Percentiles rank a stretch among this genome's conserved stretches.
Evolutionary conservation across 2,329 filamentous ascomycete species (phyloP).

Genomic region (Apiospora sp.): DNA sequence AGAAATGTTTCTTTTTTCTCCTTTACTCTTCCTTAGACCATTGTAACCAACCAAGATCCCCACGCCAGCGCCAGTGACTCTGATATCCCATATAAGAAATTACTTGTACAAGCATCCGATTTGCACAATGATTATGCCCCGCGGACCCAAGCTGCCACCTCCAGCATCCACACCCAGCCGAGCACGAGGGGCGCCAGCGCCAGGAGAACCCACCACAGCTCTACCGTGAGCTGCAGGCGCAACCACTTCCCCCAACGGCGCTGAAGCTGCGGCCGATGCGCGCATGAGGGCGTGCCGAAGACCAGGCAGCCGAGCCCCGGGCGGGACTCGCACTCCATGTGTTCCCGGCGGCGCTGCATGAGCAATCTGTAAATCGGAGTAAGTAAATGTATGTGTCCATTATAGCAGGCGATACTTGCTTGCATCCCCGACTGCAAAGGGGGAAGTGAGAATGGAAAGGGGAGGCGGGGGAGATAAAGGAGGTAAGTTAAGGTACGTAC

Average conservation of each 20-base stretch:
- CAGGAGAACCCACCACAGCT: slow-evolving; percentile 58
- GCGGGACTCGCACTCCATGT: slow-evolving; percentile 66
- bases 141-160: not conserved
- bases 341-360: slow-evolving; percentile 66
- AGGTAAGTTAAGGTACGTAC: slow-evolving; percentile 12
- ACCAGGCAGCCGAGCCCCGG: slow-evolving; percentile 65
- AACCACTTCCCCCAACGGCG: slow-evolving; percentile 58
- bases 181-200: slow-evolving; percentile 48
- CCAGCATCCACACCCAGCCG: slow-evolving; percentile 42
- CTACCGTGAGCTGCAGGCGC: slow-evolving; percentile 52
- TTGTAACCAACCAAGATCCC: not conserved
- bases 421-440: too few species aligned
- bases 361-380: slow-evolving; percentile 51
- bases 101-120: too few species aligned
- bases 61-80: not conserved
- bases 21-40: not conserved
- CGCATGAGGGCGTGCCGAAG: slow-evolving; percentile 57
- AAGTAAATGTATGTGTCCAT: not conserved
- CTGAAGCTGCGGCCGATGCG: slow-evolving; percentile 50
- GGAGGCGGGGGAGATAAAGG: not conserved
- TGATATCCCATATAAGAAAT: not conserved
- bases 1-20: not conserved
- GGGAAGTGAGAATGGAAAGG: not conserved
- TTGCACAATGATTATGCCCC: not conserved
- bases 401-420: too few species aligned